Evolutionary conservation across 2,329 filamentous ascomycete species (phyloP).

Genomic region (Elsinoe necatrix): DNA sequence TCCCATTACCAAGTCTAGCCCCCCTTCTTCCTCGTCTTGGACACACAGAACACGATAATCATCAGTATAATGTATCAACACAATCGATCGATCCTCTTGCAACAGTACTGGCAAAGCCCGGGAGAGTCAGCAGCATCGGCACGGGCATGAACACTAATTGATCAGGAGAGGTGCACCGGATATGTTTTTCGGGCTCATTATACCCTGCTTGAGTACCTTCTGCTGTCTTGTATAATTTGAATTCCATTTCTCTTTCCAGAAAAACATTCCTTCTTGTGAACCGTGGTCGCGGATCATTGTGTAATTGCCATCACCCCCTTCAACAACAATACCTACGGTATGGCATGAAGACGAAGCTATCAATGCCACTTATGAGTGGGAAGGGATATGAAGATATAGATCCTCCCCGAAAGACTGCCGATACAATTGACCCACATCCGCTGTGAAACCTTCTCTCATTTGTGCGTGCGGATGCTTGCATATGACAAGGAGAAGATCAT

Average conservation of each 20-base stretch:
- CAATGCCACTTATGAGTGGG: too few species aligned
- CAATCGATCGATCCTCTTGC: neutral
- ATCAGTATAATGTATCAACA: neutral
- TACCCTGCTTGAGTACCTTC: neutral
- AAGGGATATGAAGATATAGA: too few species aligned
- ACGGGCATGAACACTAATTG: neutral
- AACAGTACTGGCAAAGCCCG: neutral
- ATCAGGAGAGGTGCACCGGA: neutral
- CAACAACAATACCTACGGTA: too few species aligned
- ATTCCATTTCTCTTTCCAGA: neutral
- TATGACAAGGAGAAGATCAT: too few species aligned
- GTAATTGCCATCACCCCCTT: too few species aligned
- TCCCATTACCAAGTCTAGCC: neutral
- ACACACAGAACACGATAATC: conserved; percentile 3
- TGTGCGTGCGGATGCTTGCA: too few species aligned
- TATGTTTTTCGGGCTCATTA: neutral
- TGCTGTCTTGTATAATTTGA: neutral
- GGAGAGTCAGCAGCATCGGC: neutral
- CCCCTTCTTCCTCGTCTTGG: neutral
- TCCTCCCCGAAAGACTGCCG: too few species aligned
- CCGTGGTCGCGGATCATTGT: too few species aligned
- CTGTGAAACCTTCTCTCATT: too few species aligned
- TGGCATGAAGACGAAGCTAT: too few species aligned
- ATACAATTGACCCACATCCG: too few species aligned
- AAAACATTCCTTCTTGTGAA: neutral